These are phyloP conservation scores for Viola odorata DNA, from an alignment of 345 rosid species.

Conservation along the genomic window DNA sequence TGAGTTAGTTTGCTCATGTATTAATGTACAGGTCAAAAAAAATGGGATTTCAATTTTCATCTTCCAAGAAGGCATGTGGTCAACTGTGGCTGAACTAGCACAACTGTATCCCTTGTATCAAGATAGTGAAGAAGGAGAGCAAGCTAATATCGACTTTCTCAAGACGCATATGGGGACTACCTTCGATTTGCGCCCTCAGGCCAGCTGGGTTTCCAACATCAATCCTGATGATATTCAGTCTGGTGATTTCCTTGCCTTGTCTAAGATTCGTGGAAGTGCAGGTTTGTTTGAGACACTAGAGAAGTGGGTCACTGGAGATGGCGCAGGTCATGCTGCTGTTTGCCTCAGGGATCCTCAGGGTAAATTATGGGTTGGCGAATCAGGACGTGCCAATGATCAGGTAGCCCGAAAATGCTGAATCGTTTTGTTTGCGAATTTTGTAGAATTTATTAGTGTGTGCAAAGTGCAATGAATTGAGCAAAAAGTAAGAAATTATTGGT, in stretches of 20 bases:
- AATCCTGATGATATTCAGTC: slow-evolving; percentile 70
- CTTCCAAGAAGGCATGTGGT: slow-evolving; percentile 98
- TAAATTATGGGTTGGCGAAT: slow-evolving; percentile 94
- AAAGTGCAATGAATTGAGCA: no score
- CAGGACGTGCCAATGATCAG: slow-evolving; percentile 91
- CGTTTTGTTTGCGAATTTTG: no score
- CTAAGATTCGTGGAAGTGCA: slow-evolving; percentile 86
- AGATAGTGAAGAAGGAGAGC: slow-evolving; percentile 93
- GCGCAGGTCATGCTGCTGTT: slow-evolving; percentile 93
- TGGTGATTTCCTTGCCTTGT: slow-evolving; percentile 84
- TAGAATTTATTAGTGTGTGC: no score
- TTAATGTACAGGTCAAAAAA: slow-evolving; percentile 57
- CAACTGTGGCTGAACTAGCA: slow-evolving; percentile 86
- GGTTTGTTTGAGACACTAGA: slow-evolving; percentile 96
- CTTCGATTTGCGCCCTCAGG: slow-evolving; percentile 69
- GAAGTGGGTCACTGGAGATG: slow-evolving; percentile 99
- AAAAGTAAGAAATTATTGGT: no score
- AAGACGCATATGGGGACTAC: slow-evolving; percentile 85
- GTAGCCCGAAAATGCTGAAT: slow-evolving; percentile 26
- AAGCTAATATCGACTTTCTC: slow-evolving; percentile 69
- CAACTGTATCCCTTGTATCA: slow-evolving; percentile 92
- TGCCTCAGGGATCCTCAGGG: slow-evolving; percentile 89
- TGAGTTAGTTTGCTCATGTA: neutral
- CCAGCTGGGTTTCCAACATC: slow-evolving; percentile 59
- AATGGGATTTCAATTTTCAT: slow-evolving; percentile 90